These are phyloP conservation scores for Ochetophila trinervis DNA, from an alignment of 306 rosid genomes.

Conservation along the genomic window DNA sequence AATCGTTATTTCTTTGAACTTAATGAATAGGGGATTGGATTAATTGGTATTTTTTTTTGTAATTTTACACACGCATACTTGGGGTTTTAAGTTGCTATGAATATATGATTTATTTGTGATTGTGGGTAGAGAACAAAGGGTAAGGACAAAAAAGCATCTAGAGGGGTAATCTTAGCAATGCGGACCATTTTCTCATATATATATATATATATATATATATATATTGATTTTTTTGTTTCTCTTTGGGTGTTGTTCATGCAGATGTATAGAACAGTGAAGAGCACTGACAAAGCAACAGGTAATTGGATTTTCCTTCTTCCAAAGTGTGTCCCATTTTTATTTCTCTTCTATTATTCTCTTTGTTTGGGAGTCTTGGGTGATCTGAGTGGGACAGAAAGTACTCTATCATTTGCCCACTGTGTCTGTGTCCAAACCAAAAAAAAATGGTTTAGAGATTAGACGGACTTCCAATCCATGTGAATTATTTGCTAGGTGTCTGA, in stretches of 20 bases:
- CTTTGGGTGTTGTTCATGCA: conserved; percentile 50
- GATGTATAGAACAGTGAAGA: conserved; percentile 99
- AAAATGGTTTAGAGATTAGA: conserved; percentile 13
- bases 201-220: neutral
- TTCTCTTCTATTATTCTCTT: conserved; percentile 43
- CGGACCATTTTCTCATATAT: conserved; percentile 20
- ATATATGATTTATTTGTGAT: conserved; percentile 34
- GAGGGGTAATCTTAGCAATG: conserved; percentile 31
- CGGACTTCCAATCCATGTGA: conserved; percentile 28
- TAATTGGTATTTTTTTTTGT: neutral
- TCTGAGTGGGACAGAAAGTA: conserved; percentile 40
- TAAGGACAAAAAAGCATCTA: conserved; percentile 64
- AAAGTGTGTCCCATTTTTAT: conserved; percentile 30
- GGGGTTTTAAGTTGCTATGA: no score
- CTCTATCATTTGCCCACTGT: conserved; percentile 29
- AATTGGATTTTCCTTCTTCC: conserved; percentile 38
- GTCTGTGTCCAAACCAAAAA: conserved; percentile 28
- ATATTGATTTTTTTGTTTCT: conserved; percentile 14
- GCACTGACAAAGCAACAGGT: conserved; percentile 79
- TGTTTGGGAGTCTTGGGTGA: conserved; percentile 37
- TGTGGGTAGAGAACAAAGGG: conserved; percentile 46
- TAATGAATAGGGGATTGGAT: neutral
- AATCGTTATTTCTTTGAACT: conserved; percentile 31
- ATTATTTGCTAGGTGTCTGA: conserved; percentile 52
- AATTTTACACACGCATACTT: neutral